Percentiles rank a stretch among this genome's conserved stretches.
phyloP scores from a whole-genome alignment of 805 yeast genomes.

The Ogataea nakhonphanomensis region DNA sequence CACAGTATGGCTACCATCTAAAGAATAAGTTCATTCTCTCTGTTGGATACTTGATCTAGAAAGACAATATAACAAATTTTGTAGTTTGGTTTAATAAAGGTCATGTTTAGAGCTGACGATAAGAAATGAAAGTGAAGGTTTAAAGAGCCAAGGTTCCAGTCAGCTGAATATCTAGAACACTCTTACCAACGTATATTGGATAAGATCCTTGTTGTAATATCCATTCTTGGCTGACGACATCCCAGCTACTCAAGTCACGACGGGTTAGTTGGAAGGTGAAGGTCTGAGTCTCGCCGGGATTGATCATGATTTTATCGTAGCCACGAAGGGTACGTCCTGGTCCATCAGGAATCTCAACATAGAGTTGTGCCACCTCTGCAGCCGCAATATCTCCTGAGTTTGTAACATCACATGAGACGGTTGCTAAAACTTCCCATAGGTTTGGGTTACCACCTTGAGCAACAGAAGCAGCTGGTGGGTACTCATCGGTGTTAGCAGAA shows the following conservation, averaged over 20 bases:
- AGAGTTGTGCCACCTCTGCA: slow-evolving; percentile 42
- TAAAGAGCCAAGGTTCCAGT: slow-evolving; percentile 10
- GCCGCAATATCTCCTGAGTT: slow-evolving; percentile 40
- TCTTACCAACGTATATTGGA: slow-evolving; percentile 35
- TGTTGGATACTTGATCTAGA: no score
- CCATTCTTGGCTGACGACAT: slow-evolving; percentile 42
- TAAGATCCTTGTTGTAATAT: slow-evolving; percentile 43
- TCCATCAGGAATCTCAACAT: slow-evolving; percentile 41
- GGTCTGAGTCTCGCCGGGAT: slow-evolving; percentile 30
- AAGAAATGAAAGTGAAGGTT: slow-evolving; percentile 1
- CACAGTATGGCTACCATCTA: slow-evolving; percentile 2
- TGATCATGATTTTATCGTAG: slow-evolving; percentile 39
- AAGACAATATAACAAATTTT: no score
- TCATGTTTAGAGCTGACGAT: not conserved
- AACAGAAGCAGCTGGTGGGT: not conserved
- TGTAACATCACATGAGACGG: slow-evolving; percentile 36
- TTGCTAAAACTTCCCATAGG: slow-evolving; percentile 40
- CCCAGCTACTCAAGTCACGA: slow-evolving; percentile 45
- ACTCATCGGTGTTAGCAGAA: slow-evolving; percentile 1
- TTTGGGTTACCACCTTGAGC: slow-evolving; percentile 2
- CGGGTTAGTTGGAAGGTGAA: slow-evolving; percentile 37
- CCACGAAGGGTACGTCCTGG: slow-evolving; percentile 43
- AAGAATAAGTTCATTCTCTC: not conserved
- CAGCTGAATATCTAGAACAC: slow-evolving; percentile 17
- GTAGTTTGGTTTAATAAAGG: no score